Evolutionary conservation across 2,329 filamentous ascomycete species (phyloP).

Genomic region (Penicillium sp.): DNA sequence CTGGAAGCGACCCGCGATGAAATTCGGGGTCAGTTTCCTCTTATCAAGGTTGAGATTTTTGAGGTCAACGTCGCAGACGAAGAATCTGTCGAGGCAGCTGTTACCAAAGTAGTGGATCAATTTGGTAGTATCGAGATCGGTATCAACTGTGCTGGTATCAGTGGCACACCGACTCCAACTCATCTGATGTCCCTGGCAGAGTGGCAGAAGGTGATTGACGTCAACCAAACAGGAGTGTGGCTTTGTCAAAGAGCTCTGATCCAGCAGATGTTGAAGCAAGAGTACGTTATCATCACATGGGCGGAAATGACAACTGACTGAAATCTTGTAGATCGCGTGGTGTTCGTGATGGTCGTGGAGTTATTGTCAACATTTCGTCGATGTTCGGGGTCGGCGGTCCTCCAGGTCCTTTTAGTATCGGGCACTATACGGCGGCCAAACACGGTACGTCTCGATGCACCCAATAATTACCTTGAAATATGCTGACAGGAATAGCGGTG

Average conservation of each 20-base stretch:
- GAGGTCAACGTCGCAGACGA: slow-evolving; percentile 50
- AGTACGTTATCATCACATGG: slow-evolving; percentile 11
- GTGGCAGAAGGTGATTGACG: slow-evolving; percentile 52
- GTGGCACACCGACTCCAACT: slow-evolving; percentile 43
- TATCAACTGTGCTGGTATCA: slow-evolving; percentile 57
- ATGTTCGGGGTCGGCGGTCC: slow-evolving; percentile 23
- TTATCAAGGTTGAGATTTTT: slow-evolving; percentile 43
- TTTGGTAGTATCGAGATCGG: slow-evolving; percentile 59
- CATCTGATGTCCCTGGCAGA: slow-evolving; percentile 50
- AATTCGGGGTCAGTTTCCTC: slow-evolving; percentile 40
- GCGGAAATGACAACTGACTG: not conserved
- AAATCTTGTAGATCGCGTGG: slow-evolving; percentile 9
- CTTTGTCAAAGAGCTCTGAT: slow-evolving; percentile 56
- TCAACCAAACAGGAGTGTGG: slow-evolving; percentile 60
- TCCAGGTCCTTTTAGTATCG: slow-evolving; percentile 10
- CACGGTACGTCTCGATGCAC: slow-evolving; percentile 17
- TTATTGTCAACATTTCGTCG: slow-evolving; percentile 28
- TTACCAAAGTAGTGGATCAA: slow-evolving; percentile 42
- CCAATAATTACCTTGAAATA: not conserved
- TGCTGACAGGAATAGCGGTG: slow-evolving; percentile 16
- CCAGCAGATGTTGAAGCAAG: slow-evolving; percentile 27
- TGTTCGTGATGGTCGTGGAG: slow-evolving; percentile 20
- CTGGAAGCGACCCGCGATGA: slow-evolving; percentile 31
- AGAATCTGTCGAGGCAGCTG: slow-evolving; percentile 43
- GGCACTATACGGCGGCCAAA: slow-evolving; percentile 26